Evolutionary conservation across 23 red algal genomes (phyloP), one percentile per base, ranked within the genome.

Genomic region (Gracilaria caudata): DNA sequence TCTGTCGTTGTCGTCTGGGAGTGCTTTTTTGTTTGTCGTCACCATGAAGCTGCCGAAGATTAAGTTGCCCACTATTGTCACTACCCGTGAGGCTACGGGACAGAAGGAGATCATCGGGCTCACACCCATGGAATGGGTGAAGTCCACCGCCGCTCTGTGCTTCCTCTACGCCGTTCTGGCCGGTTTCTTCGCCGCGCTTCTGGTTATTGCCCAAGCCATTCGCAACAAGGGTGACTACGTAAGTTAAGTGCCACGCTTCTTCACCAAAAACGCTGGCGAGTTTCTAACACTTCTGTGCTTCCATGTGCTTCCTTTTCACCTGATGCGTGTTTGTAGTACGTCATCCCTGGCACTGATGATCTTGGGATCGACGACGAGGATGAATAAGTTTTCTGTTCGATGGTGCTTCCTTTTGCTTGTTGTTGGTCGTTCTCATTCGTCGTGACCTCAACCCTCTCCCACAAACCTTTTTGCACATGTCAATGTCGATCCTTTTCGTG

Each of bases 1-100:
- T n/a, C n/a, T n/a, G n/a, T n/a, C n/a, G n/a, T n/a, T n/a, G n/a
- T n/a, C n/a, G n/a, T n/a, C n/a, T n/a, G n/a, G n/a, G n/a, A n/a
- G 10, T 71, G 1, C 14, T 40, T 41, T 71, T 41, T 71, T 9
- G 20, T 41, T 6, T 34, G 25, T 75, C 61, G 56, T 60, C 85
- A 40, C 39, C 71, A 89, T 89, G 85, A 89, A 89, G 71, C 21
- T 89, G 36, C 85, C 85, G 71, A 89, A 89, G 59, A 35, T 86
- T 12, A 86, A 76, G 64, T 24, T 89, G 53, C 85, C 85, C 51
- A 73, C 58, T 25, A 68, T 89, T 21, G 79, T 89, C 73, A 89
- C 85, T 57, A 89, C 71, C 72, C 71, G 85, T 36, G 85, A 78
- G 45, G 32, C 13, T 2, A 80, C 51, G 2, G 85, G 85, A 29